phyloP scores from a whole-genome alignment of 176 grass and related monocot genomes.

The Zizania latifolia region DNA sequence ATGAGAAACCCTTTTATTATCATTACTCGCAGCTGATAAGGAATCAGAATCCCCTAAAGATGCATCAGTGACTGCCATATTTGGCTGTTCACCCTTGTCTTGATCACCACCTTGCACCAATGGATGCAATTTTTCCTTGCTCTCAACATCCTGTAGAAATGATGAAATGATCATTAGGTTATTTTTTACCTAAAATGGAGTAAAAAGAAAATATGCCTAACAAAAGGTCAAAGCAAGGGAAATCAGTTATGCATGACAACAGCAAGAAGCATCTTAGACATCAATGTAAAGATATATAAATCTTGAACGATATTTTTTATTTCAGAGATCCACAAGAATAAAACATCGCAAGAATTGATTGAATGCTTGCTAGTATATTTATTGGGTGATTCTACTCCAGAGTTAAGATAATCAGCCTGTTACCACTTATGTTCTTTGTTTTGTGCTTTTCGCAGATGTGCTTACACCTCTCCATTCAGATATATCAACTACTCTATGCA shows the following conservation, averaged over 20 bases:
- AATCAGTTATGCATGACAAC: not conserved
- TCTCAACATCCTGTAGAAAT: conserved; percentile 50
- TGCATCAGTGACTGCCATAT: conserved; percentile 20
- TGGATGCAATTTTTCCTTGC: conserved; percentile 41
- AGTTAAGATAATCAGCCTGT: not conserved
- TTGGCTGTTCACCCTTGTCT: conserved; percentile 39
- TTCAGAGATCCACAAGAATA: not conserved
- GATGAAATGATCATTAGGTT: conserved; percentile 1
- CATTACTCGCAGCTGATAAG: conserved; percentile 31
- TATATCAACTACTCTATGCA: not conserved
- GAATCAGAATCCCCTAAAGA: conserved; percentile 50
- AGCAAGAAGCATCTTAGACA: not conserved
- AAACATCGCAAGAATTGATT: not conserved
- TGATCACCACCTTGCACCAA: conserved; percentile 38
- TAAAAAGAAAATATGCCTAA: not conserved
- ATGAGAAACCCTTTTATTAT: conserved; percentile 69
- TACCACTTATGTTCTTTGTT: not conserved
- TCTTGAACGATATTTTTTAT: not conserved
- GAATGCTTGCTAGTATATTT: not conserved
- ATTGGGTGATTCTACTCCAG: not conserved
- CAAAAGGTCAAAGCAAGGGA: not conserved
- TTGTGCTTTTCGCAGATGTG: not conserved
- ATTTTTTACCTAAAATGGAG: not conserved
- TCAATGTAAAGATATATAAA: too few species aligned
- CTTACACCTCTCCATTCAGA: not conserved